Conservation (phyloP, 164 flowering plant species). For the Dillenia turbinata region DNA sequence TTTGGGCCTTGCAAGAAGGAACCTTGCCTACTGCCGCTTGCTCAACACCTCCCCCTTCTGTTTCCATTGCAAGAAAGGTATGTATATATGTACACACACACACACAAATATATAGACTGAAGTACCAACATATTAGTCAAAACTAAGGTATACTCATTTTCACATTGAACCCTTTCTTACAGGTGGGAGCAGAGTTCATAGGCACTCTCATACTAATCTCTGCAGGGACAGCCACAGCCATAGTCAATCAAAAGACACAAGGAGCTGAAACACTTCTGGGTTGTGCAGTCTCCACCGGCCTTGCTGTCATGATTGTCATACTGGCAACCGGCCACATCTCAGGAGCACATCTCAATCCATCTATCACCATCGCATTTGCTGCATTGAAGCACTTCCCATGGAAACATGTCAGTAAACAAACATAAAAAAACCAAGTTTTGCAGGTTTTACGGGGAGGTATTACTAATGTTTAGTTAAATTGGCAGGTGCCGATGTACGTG, state of each 20-base stretch:
- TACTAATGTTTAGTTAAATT: background rate
- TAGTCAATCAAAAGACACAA: conserved; percentile 70
- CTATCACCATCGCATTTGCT: conserved; percentile 78
- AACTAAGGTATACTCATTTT: background rate
- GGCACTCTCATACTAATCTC: conserved; percentile 82
- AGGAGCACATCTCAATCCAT: conserved; percentile 86
- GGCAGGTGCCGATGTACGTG: conserved; percentile 73
- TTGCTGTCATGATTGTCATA: conserved; percentile 80
- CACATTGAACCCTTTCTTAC: background rate
- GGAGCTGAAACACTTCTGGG: conserved; percentile 67
- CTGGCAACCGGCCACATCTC: conserved; percentile 82
- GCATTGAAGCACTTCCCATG: conserved; percentile 71
- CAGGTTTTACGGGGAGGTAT: background rate
- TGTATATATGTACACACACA: background rate
- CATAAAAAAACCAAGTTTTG: background rate
- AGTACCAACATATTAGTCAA: background rate
- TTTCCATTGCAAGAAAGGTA: conserved; percentile 64
- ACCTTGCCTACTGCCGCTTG: conserved; percentile 34
- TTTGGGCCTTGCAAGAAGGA: conserved; percentile 54
- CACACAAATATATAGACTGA: background rate
- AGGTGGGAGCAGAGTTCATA: conserved; percentile 90
- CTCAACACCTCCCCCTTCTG: conserved; percentile 40
- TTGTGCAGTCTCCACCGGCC: conserved; percentile 56
- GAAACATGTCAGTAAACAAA: conserved; percentile 43
- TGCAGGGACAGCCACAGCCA: conserved; percentile 72